A percentile compares a stretch with the other conserved stretches of the same genome.
phyloP scores from a whole-genome alignment of 2,329 filamentous ascomycete species.

The Claviceps sorghi region DNA sequence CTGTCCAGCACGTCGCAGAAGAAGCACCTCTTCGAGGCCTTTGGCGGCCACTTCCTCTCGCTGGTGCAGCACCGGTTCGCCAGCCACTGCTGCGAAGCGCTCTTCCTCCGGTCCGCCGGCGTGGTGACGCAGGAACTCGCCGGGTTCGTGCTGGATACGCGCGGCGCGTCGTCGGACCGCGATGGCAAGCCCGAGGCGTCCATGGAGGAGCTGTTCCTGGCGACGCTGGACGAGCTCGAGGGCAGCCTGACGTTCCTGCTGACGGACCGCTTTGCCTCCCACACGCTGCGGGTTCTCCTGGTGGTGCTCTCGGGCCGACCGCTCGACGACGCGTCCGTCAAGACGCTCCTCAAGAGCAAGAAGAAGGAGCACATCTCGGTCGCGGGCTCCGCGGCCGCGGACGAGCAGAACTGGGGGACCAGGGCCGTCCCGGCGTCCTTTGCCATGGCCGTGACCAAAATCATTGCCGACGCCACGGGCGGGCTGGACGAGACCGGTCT shows the following conservation, averaged over 20 bases:
- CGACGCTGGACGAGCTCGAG: conserved; percentile 76
- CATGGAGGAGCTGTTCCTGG: conserved; percentile 76
- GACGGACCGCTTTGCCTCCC: conserved; percentile 80
- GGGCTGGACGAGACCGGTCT: conserved; percentile 67
- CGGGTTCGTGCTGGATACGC: conserved; percentile 28
- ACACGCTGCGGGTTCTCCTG: conserved; percentile 73
- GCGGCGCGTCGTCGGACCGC: conserved; percentile 28
- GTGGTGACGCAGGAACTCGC: conserved; percentile 60
- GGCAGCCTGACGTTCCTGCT: conserved; percentile 69
- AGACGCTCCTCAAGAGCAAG: conserved; percentile 73
- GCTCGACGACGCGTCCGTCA: conserved; percentile 52
- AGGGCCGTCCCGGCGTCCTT: conserved; percentile 68
- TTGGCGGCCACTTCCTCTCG: conserved; percentile 73
- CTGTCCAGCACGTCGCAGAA: conserved; percentile 67
- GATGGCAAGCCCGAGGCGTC: conserved; percentile 38
- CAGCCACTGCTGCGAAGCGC: conserved; percentile 88
- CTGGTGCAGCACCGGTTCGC: conserved; percentile 92
- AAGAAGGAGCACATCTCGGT: conserved; percentile 75
- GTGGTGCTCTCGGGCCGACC: conserved; percentile 74
- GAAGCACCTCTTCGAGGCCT: conserved; percentile 74
- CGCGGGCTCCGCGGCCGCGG: conserved; percentile 34
- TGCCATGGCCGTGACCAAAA: conserved; percentile 59
- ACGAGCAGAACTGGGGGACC: conserved; percentile 28
- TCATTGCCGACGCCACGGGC: conserved; percentile 62
- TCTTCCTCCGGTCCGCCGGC: conserved; percentile 73